Percentiles rank a stretch among this genome's conserved stretches.
Evolutionary conservation across 371 early-diverging fungal species (phyloP).

Genomic region (Rhizopus arrhizus): DNA sequence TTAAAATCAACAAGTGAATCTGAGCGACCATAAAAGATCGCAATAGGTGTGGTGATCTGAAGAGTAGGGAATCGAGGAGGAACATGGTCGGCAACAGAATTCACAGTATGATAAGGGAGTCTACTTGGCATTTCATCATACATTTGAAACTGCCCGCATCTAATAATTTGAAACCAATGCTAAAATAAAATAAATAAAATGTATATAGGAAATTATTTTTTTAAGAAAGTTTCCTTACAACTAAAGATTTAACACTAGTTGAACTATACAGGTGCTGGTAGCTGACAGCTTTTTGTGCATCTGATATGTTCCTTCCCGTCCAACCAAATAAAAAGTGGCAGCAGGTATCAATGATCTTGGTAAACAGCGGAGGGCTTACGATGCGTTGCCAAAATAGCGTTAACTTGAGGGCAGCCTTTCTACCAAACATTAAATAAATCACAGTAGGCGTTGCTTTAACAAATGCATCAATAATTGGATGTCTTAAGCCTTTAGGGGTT

Average conservation of each 20-base stretch:
- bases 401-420: conserved; percentile 77
- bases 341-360: conserved; percentile 73
- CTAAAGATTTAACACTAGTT: conserved; percentile 89
- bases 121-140: conserved; percentile 84
- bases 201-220: neutral
- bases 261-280: conserved; percentile 91
- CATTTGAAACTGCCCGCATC: conserved; percentile 88
- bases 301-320: conserved; percentile 72
- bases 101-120: conserved; percentile 57
- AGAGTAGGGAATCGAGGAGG: conserved; percentile 77
- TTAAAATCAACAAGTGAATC: conserved; percentile 84
- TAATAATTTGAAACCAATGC: conserved; percentile 95
- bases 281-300: conserved; percentile 75
- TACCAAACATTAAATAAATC: conserved; percentile 91
- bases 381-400: conserved; percentile 87
- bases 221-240: conserved; percentile 47
- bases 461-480: conserved; percentile 79
- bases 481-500: conserved; percentile 84
- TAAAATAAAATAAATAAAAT: conserved; percentile 15
- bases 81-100: conserved; percentile 54
- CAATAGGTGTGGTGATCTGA: conserved; percentile 83
- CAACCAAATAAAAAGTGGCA: conserved; percentile 87
- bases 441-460: conserved; percentile 87
- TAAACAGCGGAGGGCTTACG: conserved; percentile 76
- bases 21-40: conserved; percentile 87